Evolutionary conservation across 805 yeast species (phyloP), one percentile per base, ranked within the genome.

Genomic region (Lipomyces anomalus): DNA sequence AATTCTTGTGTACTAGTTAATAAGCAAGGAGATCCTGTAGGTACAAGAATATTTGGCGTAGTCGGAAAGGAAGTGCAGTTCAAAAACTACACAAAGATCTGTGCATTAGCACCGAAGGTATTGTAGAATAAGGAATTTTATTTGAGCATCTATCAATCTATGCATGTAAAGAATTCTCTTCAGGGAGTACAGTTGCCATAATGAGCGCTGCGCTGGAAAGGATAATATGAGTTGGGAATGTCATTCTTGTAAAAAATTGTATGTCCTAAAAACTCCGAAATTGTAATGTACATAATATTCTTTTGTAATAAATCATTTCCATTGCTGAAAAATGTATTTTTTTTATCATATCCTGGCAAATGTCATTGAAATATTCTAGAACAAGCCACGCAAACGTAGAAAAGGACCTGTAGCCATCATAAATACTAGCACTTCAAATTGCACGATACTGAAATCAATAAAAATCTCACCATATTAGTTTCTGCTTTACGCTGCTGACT

Each of bases 1-100:
- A 92, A 90, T 65, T 98, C 98, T 1, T 89, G 97, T 69, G 97
- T 92, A 28, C 74, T 92, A 60, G 78, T 90, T 52, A 89, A 92
- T 70, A 90, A 90, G 67, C 84, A 81, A 60, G 83, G 85, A 23
- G 98, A 92, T 61, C 96, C 97, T 6, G 73, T 92, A 42, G 98
- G 97, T 16, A 84, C 96, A 22, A 84, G 97, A 75, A 85, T 92
- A 50, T 74, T 84, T 26, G 80, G 89, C 34, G 92, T 48, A 39
- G 96, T 90, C 21, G 95, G 96, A 21, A 84, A 84, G 65, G 97
- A 90, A 65, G 73, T 92, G 49, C 81, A 80, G 69, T 85, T 83
- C 51, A 80, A 78, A 68, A 83, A 87, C 49, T 87, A 76, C 66
- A 82, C 79, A 68, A 90, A 90, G 71, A 79, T 92, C 43, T 86